Conservation (phyloP, 257 asterid genomes). For the Solanum chiquidenum region DNA sequence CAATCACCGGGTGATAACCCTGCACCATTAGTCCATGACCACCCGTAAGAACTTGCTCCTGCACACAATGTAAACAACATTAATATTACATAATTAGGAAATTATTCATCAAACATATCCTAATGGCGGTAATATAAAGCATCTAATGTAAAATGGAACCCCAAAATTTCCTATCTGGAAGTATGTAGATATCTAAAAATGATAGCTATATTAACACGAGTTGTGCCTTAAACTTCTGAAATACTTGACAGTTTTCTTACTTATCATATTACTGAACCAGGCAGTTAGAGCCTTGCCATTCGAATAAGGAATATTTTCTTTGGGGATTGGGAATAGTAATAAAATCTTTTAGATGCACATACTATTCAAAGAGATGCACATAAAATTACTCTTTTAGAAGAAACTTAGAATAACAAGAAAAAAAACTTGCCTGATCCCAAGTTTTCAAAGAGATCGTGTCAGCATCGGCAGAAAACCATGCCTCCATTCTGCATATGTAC, state of each 20-base stretch:
- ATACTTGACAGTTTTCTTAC: neutral
- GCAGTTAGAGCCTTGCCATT: neutral
- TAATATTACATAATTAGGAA: neutral
- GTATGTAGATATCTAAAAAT: neutral
- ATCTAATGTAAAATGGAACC: neutral
- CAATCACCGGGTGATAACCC: conserved; percentile 79
- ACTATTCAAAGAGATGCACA: neutral
- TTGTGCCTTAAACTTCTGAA: neutral
- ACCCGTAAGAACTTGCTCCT: conserved; percentile 94
- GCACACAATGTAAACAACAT: conserved; percentile 5
- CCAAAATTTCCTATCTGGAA: neutral
- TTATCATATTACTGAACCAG: neutral
- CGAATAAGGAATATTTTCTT: neutral
- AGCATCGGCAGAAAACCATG: conserved; percentile 99
- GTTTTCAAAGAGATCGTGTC: conserved; percentile 86
- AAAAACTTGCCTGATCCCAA: conserved; percentile 82
- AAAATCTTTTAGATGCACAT: neutral
- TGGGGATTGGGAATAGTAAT: neutral
- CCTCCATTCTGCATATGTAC: conserved; percentile 98
- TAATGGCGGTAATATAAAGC: neutral
- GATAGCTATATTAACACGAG: neutral
- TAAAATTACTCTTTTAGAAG: neutral
- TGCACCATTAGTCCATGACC: conserved; percentile 99
- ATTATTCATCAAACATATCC: neutral
- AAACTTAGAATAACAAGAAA: neutral